Evolutionary conservation across 163 green algal genomes (phyloP).

Genomic region (Coccomyxa subellipsoidea): DNA sequence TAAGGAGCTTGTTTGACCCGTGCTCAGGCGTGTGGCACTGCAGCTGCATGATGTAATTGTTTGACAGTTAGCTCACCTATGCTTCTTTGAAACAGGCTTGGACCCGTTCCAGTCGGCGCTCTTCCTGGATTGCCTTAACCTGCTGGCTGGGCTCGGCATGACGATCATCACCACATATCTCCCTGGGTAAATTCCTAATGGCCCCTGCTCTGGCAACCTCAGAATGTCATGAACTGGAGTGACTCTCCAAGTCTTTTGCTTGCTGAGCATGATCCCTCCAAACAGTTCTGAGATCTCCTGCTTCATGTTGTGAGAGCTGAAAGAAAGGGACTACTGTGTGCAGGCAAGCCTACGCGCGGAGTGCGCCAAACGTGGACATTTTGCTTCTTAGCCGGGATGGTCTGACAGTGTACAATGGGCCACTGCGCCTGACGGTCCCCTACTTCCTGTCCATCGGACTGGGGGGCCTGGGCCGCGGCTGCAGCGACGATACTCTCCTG

Average conservation of each 20-base stretch:
- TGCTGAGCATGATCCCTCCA: too few relatives aligned
- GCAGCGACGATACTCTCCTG: background rate
- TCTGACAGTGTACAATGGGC: conserved; percentile 4
- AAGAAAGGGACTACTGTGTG: background rate
- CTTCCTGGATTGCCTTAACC: background rate
- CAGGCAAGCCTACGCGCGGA: background rate
- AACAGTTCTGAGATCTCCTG: too few relatives aligned
- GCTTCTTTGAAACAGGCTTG: background rate
- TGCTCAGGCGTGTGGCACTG: background rate
- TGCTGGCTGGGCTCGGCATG: background rate
- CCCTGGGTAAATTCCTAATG: background rate
- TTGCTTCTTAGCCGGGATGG: background rate
- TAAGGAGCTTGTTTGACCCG: too few relatives aligned
- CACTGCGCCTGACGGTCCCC: background rate
- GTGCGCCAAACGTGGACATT: background rate
- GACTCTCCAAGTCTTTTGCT: too few relatives aligned
- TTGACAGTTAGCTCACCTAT: background rate
- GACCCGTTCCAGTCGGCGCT: background rate
- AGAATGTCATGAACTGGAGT: too few relatives aligned
- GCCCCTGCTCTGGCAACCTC: background rate
- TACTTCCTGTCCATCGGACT: conserved; percentile 7
- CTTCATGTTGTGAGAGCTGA: too few relatives aligned
- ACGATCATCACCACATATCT: background rate
- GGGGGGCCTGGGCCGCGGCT: background rate
- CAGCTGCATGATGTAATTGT: background rate